Conservation (phyloP, 805 yeast species). For the Sugiyamaella americana region DNA sequence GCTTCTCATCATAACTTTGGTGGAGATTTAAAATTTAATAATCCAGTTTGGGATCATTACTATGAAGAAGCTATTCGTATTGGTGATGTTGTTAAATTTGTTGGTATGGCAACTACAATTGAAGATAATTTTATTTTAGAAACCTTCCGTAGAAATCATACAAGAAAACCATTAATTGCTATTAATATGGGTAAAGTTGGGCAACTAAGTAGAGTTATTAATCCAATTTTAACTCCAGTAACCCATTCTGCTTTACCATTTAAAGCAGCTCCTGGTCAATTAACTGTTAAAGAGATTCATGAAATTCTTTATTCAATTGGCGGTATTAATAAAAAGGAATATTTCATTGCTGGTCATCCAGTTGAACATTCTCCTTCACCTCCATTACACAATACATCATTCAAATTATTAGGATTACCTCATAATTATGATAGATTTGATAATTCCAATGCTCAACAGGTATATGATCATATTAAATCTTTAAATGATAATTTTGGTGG, state of each 20-base stretch:
- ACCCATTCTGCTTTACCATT: constrained; percentile 63
- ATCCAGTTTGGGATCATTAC: constrained; percentile 67
- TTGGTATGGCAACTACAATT: constrained; percentile 63
- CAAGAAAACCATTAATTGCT: constrained; percentile 63
- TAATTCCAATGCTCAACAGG: constrained; percentile 54
- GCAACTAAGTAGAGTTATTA: constrained; percentile 70
- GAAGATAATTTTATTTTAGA: constrained; percentile 69
- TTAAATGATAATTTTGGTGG: constrained; percentile 66
- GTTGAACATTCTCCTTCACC: constrained; percentile 88
- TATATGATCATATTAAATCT: constrained; percentile 45
- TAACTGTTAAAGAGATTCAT: constrained; percentile 62
- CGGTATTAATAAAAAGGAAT: constrained; percentile 49
- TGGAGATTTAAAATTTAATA: constrained; percentile 58
- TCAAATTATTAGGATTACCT: constrained; percentile 69
- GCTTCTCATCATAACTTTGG: constrained; percentile 76
- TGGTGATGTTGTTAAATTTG: constrained; percentile 74
- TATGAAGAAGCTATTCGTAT: constrained; percentile 60
- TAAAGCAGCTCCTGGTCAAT: constrained; percentile 76
- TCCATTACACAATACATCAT: constrained; percentile 73
- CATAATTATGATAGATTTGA: constrained; percentile 63
- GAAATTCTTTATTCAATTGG: constrained; percentile 54
- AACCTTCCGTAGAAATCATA: constrained; percentile 54
- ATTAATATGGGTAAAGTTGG: constrained; percentile 77
- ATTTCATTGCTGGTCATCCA: constrained; percentile 76
- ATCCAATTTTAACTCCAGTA: constrained; percentile 74